Evolutionary conservation across 2,329 filamentous ascomycete genomes (phyloP).

Genomic region (Hirsutella rhossiliensis): DNA sequence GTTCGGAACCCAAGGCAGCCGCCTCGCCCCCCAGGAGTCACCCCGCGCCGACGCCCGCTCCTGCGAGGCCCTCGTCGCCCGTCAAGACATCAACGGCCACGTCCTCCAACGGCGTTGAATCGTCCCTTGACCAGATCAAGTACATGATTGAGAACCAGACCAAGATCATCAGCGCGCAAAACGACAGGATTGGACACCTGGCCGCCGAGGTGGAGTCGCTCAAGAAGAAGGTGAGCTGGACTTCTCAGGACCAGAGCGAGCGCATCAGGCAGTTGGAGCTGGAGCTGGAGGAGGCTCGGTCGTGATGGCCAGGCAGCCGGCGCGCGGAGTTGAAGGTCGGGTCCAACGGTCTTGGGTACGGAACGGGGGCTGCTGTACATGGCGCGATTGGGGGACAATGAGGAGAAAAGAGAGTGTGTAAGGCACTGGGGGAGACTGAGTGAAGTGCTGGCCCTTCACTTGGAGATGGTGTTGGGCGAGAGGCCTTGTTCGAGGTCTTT

Average conservation of each 20-base stretch:
- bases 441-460: no score
- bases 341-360: neutral
- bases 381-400: neutral
- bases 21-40: constrained; percentile 20
- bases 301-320: constrained; percentile 22
- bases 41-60: constrained; percentile 8
- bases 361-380: neutral
- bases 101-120: constrained; percentile 34
- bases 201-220: constrained; percentile 66
- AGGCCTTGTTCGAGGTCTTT: no score
- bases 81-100: constrained; percentile 14
- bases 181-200: constrained; percentile 58
- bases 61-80: constrained; percentile 19
- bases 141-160: constrained; percentile 64
- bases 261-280: constrained; percentile 56
- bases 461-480: no score
- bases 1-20: constrained; percentile 27
- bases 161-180: constrained; percentile 65
- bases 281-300: constrained; percentile 52
- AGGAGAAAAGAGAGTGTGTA: neutral
- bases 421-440: no score
- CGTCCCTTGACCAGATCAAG: constrained; percentile 66
- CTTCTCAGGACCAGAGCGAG: constrained; percentile 51
- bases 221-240: constrained; percentile 57
- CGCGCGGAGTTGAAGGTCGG: neutral